Evolutionary conservation across 805 yeast genomes (phyloP), one percentile per base, ranked within the genome.

Genomic region (Isabelozyma rhagii): DNA sequence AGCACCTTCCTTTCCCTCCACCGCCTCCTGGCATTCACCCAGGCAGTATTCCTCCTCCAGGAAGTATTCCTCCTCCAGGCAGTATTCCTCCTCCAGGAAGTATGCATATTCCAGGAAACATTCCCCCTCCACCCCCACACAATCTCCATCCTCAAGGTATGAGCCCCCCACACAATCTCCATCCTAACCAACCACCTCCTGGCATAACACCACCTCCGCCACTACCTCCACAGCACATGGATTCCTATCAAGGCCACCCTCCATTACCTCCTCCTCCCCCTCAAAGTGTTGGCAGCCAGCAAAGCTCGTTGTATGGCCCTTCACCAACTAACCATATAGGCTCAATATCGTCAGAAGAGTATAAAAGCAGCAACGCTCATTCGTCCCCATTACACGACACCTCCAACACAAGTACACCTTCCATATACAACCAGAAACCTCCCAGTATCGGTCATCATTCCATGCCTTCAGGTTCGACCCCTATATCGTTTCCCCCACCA

Each of bases 1-100:
- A 25, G 8, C 45, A 44, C 13, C 17, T 18, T 31, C 51, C n/a
- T 10, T 34, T 45, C 38, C 51, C 48, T 21, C 48, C 36, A 18
- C 49, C 44, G 9, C 41, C 41, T 39, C 41, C 41, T 3, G 18
- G 18, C 18, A 13, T 14, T 4, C 41, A 13, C 14, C 41, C 41
- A 8, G 18, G 18, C 18, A 6, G 9, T 5, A n/a, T 9, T 2
- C 15, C 9, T n/a, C 11, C 9, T 38, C 15, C 18, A 11, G 25
- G n/a, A n/a, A n/a, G n/a, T n/a, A n/a, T n/a, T n/a, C 11, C 10
- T 39, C 15, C 18, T n/a, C 41, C 41, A 8, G 18, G 18, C 18
- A 6, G 9, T 5, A n/a, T 9, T 2, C 15, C 9, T n/a, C 11
- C 10, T 39, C 15, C 18, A 11, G 25, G 25, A 21, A 21, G 25